Percentiles rank a stretch among this genome's conserved stretches.
phyloP scores from a whole-genome alignment of 805 yeast species.

The Starmerella floricola region DNA sequence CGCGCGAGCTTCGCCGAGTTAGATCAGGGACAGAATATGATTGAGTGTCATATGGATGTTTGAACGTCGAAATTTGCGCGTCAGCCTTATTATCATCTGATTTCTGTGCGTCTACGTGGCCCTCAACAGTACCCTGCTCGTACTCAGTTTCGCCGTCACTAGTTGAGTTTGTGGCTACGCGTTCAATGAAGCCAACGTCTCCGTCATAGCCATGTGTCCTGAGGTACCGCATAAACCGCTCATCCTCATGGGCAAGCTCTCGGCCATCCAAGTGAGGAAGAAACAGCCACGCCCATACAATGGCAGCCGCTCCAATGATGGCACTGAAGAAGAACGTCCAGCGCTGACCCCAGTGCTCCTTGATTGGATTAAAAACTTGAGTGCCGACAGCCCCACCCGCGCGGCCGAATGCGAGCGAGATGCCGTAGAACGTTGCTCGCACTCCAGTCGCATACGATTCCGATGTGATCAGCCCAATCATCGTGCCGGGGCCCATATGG shows the following conservation, averaged over 20 bases:
- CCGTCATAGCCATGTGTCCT: slow-evolving; percentile 48
- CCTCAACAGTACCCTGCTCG: no score
- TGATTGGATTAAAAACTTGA: slow-evolving; percentile 56
- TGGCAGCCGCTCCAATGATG: slow-evolving; percentile 53
- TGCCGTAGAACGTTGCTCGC: slow-evolving; percentile 62
- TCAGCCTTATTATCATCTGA: background rate
- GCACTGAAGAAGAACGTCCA: slow-evolving; percentile 79
- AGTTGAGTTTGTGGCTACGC: no score
- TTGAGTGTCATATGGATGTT: no score
- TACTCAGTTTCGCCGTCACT: no score
- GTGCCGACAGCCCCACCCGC: slow-evolving; percentile 81
- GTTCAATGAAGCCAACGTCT: slow-evolving; percentile 28
- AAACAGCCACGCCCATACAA: slow-evolving; percentile 44
- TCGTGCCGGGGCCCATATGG: slow-evolving; percentile 69
- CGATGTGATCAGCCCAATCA: slow-evolving; percentile 53
- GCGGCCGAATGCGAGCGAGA: slow-evolving; percentile 68
- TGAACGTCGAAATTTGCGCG: background rate
- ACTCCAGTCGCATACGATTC: slow-evolving; percentile 68
- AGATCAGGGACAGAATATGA: no score
- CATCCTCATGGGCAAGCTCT: slow-evolving; percentile 53
- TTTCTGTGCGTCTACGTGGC: background rate
- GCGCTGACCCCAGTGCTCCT: slow-evolving; percentile 46
- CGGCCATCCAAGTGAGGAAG: slow-evolving; percentile 59
- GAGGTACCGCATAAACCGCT: slow-evolving; percentile 47
- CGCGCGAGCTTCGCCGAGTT: no score